Base-by-base conservation (phyloP, 2,329 filamentous ascomycete genomes). In the Fusarium hostae region DNA sequence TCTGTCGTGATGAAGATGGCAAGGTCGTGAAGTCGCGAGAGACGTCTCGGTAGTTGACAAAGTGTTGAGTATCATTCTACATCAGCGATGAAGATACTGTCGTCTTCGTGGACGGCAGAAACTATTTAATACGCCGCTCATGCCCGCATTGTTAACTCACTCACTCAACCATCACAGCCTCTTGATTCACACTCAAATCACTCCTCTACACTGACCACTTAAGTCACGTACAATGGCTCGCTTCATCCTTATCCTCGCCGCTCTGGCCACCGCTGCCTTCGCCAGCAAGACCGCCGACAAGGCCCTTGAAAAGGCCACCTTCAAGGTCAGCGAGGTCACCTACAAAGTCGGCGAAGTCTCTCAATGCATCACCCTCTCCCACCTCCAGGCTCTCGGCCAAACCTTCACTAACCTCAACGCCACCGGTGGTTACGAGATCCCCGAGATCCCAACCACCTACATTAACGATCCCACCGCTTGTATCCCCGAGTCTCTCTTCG, bases 301-400 rank as follows among this genome's bases (percentile, higher is more conserved):
- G 22, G 32, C 48, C 9, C 22, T 52, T 3, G 22, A 52, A 11
- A 37, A 52, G 5, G 28, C 22, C 32, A 24, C 48, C 12, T 16
- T 26, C 18, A 28, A 56, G 26, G 28, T 32, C 28, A 34, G 26
- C 13, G 52, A 54, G 11, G 61, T 70, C 4, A 41, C 57, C 11
- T 70, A 48, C 44, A 58, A 47, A 2, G 32, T 28, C 9, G 66
- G 66, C 41, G 39, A 55, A 6, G 26, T 32, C 9, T 59, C 61
- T 5, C 43, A 54, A 3, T 71, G 68, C 34, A 45, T 70, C 40
- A 70, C 37, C 30, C 45, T 63, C 40, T 59, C 66, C 7, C 68
- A 71, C 11, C 43, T 71, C 30, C 68, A 71, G 4, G 68, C 68
- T 7, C 66, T 71, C 4, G 51, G 66, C 22, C 57, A 66, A 18